Percentiles rank a stretch among this genome's conserved stretches.
Conservation (phyloP, 371 early-diverging fungal genomes). For the Mortierella sp. region DNA sequence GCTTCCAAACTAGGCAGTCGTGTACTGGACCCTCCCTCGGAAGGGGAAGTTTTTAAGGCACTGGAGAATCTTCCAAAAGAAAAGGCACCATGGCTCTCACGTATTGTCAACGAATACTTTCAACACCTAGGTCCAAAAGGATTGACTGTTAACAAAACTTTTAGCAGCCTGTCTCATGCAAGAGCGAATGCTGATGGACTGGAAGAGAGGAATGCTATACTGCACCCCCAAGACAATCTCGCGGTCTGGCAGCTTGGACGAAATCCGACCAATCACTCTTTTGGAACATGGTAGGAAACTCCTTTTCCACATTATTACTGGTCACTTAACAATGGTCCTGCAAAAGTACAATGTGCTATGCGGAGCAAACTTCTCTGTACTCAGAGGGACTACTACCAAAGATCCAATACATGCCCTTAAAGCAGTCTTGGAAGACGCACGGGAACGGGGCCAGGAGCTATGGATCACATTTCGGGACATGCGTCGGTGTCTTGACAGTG, state of each 20-base stretch:
- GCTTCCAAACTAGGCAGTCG: too few relatives aligned
- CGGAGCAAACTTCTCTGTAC: constrained; percentile 31
- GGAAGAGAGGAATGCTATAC: constrained; percentile 26
- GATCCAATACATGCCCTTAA: constrained; percentile 30
- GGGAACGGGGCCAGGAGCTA: constrained; percentile 19
- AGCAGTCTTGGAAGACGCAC: constrained; percentile 33
- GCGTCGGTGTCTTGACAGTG: constrained; percentile 29
- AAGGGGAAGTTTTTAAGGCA: background rate
- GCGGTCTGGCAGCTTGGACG: constrained; percentile 19
- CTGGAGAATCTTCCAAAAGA: background rate
- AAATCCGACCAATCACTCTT: constrained; percentile 27
- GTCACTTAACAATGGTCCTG: background rate
- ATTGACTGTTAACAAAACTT: background rate
- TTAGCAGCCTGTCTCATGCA: constrained; percentile 13
- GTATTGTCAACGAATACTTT: constrained; percentile 3
- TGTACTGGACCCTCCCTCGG: too few relatives aligned
- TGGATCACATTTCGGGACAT: constrained; percentile 36
- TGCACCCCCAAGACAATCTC: constrained; percentile 27
- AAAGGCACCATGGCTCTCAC: constrained; percentile 16
- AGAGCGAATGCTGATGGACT: background rate
- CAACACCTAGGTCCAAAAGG: background rate
- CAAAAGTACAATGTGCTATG: constrained; percentile 8
- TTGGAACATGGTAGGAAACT: constrained; percentile 34
- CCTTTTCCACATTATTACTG: constrained; percentile 23
- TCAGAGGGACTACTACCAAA: constrained; percentile 28